Evolutionary conservation across 2,329 filamentous ascomycete genomes (phyloP).

Genomic region (Penicillium psychrosexuale): DNA sequence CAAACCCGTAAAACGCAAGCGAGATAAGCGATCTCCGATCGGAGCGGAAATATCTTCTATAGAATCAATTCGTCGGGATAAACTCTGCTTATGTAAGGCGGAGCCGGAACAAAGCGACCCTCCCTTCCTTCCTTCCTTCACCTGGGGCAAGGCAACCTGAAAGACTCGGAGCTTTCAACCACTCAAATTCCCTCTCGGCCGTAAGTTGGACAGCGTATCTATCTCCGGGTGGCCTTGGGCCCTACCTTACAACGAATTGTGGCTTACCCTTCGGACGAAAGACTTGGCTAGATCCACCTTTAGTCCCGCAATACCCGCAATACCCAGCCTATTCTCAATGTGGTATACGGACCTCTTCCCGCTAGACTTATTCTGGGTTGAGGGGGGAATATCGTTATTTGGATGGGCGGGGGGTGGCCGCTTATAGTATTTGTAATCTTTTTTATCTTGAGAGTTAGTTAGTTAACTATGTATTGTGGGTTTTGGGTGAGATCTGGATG

Average conservation of each 20-base stretch:
- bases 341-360: neutral
- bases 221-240: too few relatives aligned
- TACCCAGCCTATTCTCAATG: neutral
- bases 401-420: neutral
- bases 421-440: neutral
- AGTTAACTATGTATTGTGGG: too few relatives aligned
- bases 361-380: neutral
- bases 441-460: too few relatives aligned
- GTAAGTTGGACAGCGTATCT: too few relatives aligned
- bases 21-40: slow-evolving; percentile 4
- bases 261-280: neutral
- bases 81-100: neutral
- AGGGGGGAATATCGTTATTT: neutral
- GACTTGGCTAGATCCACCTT: neutral
- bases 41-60: neutral
- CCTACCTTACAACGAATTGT: too few relatives aligned
- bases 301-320: too few relatives aligned
- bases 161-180: neutral
- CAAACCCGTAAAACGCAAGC: neutral
- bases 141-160: too few relatives aligned
- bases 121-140: too few relatives aligned
- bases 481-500: too few relatives aligned
- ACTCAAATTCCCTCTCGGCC: neutral
- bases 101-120: neutral
- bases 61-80: neutral